Percentiles rank a stretch among this genome's conserved stretches.
These are phyloP conservation scores for Wickerhamiella kurtzmanii DNA, from an alignment of 805 yeast genomes.

Conservation along the genomic window DNA sequence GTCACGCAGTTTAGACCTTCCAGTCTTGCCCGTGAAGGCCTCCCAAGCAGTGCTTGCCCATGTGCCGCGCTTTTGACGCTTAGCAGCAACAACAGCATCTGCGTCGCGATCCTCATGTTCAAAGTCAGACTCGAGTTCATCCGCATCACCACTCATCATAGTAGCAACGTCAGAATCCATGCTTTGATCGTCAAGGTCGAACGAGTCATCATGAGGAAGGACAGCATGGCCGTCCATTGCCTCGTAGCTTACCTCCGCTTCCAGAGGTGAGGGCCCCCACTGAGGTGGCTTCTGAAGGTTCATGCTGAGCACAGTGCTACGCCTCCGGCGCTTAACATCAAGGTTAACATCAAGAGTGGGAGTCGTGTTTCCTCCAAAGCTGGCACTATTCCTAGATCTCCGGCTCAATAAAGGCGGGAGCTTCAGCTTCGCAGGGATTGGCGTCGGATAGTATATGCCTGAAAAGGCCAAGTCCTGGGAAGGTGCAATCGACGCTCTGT, in stretches of 20 bases:
- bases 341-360: neutral
- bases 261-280: conserved; percentile 19
- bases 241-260: conserved; percentile 6
- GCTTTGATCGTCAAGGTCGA: conserved; percentile 5
- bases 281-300: conserved; percentile 12
- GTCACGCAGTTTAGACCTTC: neutral
- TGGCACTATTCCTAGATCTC: conserved; percentile 2
- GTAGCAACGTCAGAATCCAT: conserved; percentile 24
- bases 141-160: conserved; percentile 20
- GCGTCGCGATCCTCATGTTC: conserved; percentile 9
- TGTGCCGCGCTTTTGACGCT: neutral
- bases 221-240: neutral
- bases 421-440: conserved; percentile 24
- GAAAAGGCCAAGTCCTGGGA: neutral
- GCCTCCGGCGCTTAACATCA: conserved; percentile 2
- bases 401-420: conserved; percentile 25
- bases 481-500: neutral
- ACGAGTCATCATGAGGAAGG: neutral
- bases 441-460: conserved; percentile 24
- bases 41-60: conserved; percentile 6
- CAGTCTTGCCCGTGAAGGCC: conserved; percentile 9
- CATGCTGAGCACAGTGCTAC: conserved; percentile 2
- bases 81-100: conserved; percentile 3
- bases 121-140: conserved; percentile 9
- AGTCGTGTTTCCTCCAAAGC: neutral